Percentiles rank a stretch among this genome's conserved stretches.
These are phyloP conservation scores for Chrysoporthe cubensis DNA, from an alignment of 2,329 filamentous ascomycete species.

Conservation along the genomic window DNA sequence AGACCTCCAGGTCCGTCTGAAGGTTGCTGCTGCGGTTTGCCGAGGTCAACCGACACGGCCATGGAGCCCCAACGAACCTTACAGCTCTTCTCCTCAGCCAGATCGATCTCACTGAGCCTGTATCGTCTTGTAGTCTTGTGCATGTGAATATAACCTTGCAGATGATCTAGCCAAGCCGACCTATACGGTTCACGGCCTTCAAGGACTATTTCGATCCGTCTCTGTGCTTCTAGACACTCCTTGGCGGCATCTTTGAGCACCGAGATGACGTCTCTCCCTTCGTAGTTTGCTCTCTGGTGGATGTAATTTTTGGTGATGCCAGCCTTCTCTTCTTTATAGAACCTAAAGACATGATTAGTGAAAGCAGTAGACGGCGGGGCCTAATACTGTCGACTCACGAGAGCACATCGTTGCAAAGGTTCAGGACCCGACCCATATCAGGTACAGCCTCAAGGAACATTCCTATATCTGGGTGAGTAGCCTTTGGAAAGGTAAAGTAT, in stretches of 20 bases:
- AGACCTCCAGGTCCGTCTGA: not conserved
- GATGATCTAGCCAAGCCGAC: slow-evolving; percentile 7
- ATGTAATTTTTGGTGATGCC: slow-evolving; percentile 14
- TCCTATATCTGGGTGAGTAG: slow-evolving; percentile 7
- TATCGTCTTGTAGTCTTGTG: slow-evolving; percentile 9
- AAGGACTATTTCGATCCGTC: slow-evolving; percentile 7
- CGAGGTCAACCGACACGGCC: not conserved
- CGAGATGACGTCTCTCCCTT: slow-evolving; percentile 10
- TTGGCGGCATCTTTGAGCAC: slow-evolving; percentile 6
- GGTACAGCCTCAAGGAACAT: slow-evolving; percentile 13
- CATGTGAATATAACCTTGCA: slow-evolving; percentile 17
- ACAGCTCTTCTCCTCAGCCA: slow-evolving; percentile 12
- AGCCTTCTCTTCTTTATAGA: slow-evolving; percentile 16
- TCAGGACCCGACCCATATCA: slow-evolving; percentile 10
- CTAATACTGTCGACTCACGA: not conserved
- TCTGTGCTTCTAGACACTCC: slow-evolving; percentile 9
- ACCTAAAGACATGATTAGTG: not conserved
- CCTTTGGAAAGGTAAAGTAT: slow-evolving; percentile 14
- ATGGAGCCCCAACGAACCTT: not conserved
- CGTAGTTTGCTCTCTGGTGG: slow-evolving; percentile 10
- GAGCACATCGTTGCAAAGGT: slow-evolving; percentile 13
- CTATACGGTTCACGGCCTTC: slow-evolving; percentile 9
- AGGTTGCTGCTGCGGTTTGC: not conserved
- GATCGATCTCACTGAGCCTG: slow-evolving; percentile 4
- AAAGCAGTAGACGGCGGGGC: not conserved